phyloP scores from a whole-genome alignment of 2,329 filamentous ascomycete genomes.

The Xylaria sp. region DNA sequence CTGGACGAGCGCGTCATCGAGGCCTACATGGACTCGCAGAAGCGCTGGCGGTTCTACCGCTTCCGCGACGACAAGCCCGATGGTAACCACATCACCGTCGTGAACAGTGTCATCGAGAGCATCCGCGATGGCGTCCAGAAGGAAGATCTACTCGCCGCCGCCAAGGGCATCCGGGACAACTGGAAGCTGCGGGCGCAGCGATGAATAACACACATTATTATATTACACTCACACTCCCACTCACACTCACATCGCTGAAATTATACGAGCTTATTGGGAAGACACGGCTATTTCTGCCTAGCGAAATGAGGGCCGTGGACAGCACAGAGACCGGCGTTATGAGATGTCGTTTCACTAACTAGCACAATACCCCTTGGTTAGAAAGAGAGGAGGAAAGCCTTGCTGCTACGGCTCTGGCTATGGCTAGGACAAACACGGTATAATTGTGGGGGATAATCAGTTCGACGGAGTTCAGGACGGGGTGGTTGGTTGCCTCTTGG shows the following conservation, averaged over 20 bases:
- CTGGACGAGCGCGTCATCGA: slow-evolving; percentile 90
- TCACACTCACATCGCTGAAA: too few relatives aligned
- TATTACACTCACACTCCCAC: background rate
- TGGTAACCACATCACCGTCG: slow-evolving; percentile 85
- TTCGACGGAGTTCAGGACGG: slow-evolving; percentile 19
- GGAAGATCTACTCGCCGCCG: slow-evolving; percentile 74
- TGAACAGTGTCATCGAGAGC: slow-evolving; percentile 85
- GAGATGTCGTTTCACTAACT: background rate
- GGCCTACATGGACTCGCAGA: slow-evolving; percentile 77
- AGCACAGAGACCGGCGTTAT: background rate
- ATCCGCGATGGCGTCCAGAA: slow-evolving; percentile 86
- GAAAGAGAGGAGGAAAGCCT: background rate
- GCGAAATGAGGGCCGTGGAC: background rate
- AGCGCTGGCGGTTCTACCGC: slow-evolving; percentile 83
- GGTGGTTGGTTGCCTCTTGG: slow-evolving; percentile 5
- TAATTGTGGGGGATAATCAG: background rate
- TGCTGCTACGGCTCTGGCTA: background rate
- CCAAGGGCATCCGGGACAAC: slow-evolving; percentile 73
- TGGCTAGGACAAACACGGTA: background rate
- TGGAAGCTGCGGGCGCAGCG: slow-evolving; percentile 71
- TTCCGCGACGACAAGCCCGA: slow-evolving; percentile 93
- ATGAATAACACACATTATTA: slow-evolving; percentile 19
- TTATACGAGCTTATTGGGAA: too few relatives aligned
- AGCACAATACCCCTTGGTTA: slow-evolving; percentile 5
- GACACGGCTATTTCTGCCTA: background rate